phyloP scores from a whole-genome alignment of 2,329 filamentous ascomycete species.

The Hirsutella minnesotensis region DNA sequence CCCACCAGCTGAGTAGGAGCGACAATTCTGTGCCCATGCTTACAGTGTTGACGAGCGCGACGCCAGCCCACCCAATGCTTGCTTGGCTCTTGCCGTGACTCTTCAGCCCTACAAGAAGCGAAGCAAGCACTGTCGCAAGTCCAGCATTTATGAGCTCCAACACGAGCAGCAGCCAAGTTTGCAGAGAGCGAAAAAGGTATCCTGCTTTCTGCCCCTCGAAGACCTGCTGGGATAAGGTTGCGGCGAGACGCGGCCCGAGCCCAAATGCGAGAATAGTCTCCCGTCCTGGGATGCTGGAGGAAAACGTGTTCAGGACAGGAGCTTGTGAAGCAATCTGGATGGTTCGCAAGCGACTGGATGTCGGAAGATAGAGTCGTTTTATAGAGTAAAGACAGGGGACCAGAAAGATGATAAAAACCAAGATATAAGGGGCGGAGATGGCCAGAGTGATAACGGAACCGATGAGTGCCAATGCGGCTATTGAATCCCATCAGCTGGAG shows the following conservation, averaged over 20 bases:
- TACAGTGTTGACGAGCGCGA: neutral
- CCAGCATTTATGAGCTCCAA: neutral
- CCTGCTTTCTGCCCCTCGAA: neutral
- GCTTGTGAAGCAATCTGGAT: slow-evolving; percentile 1
- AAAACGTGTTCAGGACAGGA: neutral
- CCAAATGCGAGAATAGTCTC: neutral
- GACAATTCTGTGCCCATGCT: neutral
- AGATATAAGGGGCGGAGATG: neutral
- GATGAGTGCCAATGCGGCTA: neutral
- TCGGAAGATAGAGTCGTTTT: neutral
- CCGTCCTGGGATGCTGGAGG: neutral
- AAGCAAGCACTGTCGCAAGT: neutral
- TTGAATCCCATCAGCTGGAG: neutral
- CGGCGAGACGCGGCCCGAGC: slow-evolving; percentile 1
- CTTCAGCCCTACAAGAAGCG: neutral
- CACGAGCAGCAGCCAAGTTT: neutral
- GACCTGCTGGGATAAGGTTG: neutral
- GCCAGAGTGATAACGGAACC: neutral
- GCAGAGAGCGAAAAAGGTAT: neutral
- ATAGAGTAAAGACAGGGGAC: neutral
- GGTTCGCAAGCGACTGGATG: neutral
- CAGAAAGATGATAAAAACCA: neutral
- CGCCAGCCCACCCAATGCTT: neutral
- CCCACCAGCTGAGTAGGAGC: slow-evolving; percentile 1
- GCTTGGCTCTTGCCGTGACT: neutral